Evolutionary conservation across 805 yeast genomes (phyloP).

Genomic region (Pichia exigua): DNA sequence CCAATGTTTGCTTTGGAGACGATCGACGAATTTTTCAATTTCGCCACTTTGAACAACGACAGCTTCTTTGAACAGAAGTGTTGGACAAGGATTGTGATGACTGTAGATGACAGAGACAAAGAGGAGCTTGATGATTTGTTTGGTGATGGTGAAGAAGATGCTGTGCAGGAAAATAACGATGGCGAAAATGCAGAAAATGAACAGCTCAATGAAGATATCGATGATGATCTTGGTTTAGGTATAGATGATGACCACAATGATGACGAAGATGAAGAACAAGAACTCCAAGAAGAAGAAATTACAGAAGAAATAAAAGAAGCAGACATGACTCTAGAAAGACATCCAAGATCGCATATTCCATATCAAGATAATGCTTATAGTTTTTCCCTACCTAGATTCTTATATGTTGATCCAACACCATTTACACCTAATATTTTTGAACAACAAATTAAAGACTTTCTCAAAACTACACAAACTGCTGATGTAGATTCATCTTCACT

Average conservation of each 20-base stretch:
- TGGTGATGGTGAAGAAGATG: background rate
- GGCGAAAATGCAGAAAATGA: slow-evolving; percentile 5
- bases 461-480: slow-evolving; percentile 20
- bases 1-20: background rate
- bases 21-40: background rate
- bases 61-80: background rate
- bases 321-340: slow-evolving; percentile 42
- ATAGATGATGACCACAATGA: slow-evolving; percentile 7
- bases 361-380: slow-evolving; percentile 23
- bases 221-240: slow-evolving; percentile 3
- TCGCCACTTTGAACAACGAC: background rate
- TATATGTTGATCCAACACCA: slow-evolving; percentile 77
- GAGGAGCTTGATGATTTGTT: background rate
- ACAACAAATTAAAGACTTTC: slow-evolving; percentile 42
- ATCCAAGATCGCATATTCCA: slow-evolving; percentile 37
- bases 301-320: slow-evolving; percentile 26
- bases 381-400: slow-evolving; percentile 73
- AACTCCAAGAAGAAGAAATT: slow-evolving; percentile 20
- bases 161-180: background rate
- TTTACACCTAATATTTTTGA: slow-evolving; percentile 59
- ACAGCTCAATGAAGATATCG: slow-evolving; percentile 10
- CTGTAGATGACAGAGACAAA: background rate
- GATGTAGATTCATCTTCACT: slow-evolving; percentile 35
- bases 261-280: slow-evolving; percentile 1
- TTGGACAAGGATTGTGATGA: background rate